Conservation (phyloP, 345 rosid species). For the Pugionium dolabratum region DNA sequence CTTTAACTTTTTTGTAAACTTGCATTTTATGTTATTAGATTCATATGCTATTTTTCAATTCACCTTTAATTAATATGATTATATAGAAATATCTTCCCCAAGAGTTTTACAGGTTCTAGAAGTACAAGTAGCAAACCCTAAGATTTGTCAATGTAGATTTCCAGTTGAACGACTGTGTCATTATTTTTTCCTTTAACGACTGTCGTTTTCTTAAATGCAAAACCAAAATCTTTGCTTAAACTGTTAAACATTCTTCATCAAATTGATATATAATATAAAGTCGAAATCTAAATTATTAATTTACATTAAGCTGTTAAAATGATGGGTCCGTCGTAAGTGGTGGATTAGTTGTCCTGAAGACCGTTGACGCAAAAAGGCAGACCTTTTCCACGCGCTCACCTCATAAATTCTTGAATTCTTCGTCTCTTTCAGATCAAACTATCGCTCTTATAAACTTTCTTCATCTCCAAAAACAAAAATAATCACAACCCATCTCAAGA, state of each 20-base stretch:
- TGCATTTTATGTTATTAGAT: not conserved
- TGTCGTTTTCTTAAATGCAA: not conserved
- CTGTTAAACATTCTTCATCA: slow-evolving; percentile 12
- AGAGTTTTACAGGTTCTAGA: not conserved
- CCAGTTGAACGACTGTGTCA: too few relatives aligned
- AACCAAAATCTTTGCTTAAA: not conserved
- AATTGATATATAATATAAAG: not conserved
- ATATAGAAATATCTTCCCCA: not conserved
- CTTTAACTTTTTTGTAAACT: slow-evolving; percentile 19
- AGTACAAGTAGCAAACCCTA: not conserved
- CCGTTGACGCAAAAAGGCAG: slow-evolving; percentile 39
- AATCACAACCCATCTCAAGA: too few relatives aligned
- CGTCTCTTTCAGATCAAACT: slow-evolving; percentile 17
- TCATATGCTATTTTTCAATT: not conserved
- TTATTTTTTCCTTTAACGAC: not conserved
- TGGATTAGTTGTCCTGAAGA: slow-evolving; percentile 33
- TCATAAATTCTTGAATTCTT: not conserved
- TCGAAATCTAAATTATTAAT: not conserved
- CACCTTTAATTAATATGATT: not conserved
- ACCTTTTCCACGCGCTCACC: slow-evolving; percentile 45
- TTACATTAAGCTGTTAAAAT: slow-evolving; percentile 7
- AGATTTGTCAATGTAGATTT: not conserved
- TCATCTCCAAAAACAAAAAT: not conserved
- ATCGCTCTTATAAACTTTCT: slow-evolving; percentile 16
- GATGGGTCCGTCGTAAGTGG: slow-evolving; percentile 16